Percentiles rank a stretch among this genome's conserved stretches.
Evolutionary conservation across 306 rosid species (phyloP).

Genomic region (Phaseolus lunatus): DNA sequence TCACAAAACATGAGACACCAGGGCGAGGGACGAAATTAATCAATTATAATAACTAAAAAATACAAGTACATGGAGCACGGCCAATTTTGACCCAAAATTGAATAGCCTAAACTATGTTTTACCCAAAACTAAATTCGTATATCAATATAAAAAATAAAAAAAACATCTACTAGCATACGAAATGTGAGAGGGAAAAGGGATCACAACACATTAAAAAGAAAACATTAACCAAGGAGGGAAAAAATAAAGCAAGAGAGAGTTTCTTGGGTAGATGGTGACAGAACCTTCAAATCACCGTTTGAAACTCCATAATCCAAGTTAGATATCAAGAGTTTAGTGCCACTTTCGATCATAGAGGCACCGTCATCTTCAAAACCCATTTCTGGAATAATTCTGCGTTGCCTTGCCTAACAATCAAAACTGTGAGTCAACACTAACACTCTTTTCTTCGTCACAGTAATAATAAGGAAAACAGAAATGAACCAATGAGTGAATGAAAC

Average conservation of each 20-base stretch:
- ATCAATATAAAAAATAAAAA: neutral
- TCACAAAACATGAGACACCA: neutral
- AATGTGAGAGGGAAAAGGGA: neutral
- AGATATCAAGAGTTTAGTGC: constrained; percentile 46
- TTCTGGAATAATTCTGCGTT: neutral
- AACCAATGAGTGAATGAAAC: neutral
- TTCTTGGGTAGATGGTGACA: neutral
- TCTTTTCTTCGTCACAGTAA: neutral
- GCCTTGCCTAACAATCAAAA: constrained; percentile 33
- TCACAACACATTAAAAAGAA: neutral
- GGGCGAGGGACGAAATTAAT: neutral
- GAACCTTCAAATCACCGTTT: constrained; percentile 43
- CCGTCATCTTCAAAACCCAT: neutral
- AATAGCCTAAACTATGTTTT: neutral
- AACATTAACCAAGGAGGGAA: neutral
- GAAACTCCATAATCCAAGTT: constrained; percentile 46
- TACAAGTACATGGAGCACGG: neutral
- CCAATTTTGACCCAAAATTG: neutral
- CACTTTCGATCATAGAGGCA: neutral
- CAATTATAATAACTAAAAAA: neutral
- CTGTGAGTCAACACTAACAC: neutral
- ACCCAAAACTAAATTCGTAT: neutral
- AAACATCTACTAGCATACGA: constrained; percentile 3
- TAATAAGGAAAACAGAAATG: neutral
- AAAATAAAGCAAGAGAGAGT: neutral